Evolutionary conservation across 78 protist genomes (phyloP), one percentile per base, ranked within the genome.

Genomic region (Chrysochromulina parva): DNA sequence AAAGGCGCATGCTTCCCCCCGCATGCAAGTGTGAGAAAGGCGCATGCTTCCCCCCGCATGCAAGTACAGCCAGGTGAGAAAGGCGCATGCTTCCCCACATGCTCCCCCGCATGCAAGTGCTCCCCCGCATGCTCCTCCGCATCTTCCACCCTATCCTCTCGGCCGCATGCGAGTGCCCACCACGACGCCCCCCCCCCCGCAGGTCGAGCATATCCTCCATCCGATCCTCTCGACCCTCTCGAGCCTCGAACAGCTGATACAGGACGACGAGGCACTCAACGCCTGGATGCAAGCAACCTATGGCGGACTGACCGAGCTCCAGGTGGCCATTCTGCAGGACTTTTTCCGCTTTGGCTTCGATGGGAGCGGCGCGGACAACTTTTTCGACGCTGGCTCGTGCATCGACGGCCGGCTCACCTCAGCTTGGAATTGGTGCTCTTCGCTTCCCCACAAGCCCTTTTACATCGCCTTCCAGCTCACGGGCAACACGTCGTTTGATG

Each of bases 341-440:
- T 97, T 98, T 87, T 98, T 96, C 97, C 91, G 95, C 11, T 92
- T 71, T 28, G 99, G 94, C n/a, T 71, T 71, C 16, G 65, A 22
- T 11, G 66, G 88, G 65, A 62, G 93, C 53, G 98, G 98, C 62
- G 97, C 97, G 19, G 97, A 93, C 92, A 97, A 97, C 95, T 96
- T 95, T 57, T 97, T 89, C 89, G 97, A 96, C 90, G 99, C 98
- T 7, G 99, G 99, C n/a, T 54, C 73, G 9, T 92, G 93, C 81
- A 91, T 91, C 90, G 93, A 91, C 66, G 93, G 89, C 54, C 54
- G 89, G 50, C 90, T 92, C 53, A 92, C 94, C 2, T 92, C 94
- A 4, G 94, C 94, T 66, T 92, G 94, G 94, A 66, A 92, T 74
- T 92, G 94, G 94, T 92, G 94, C 91, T 71, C 81, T 59, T 80